Percentiles rank a stretch among this genome's conserved stretches.
Conservation (phyloP, 164 flowering plant genomes). For the Vitis amurensis region DNA sequence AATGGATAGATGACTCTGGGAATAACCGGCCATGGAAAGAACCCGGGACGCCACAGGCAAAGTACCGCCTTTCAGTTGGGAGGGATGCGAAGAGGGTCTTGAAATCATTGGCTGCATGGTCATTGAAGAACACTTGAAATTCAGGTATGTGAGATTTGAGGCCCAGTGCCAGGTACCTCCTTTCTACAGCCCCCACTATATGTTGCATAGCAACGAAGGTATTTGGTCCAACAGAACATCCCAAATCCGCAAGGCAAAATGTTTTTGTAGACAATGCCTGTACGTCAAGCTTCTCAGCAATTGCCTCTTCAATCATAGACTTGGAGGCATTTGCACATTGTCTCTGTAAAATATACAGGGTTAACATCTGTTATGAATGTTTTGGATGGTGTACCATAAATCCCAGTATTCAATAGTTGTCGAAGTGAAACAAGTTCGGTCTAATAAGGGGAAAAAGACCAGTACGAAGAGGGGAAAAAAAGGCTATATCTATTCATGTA, state of each 20-base stretch:
- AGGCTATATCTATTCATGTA: no score
- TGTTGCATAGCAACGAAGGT: slow-evolving; percentile 21
- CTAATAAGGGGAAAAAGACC: no score
- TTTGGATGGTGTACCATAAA: no score
- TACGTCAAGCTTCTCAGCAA: slow-evolving; percentile 18
- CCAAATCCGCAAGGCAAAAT: slow-evolving; percentile 31
- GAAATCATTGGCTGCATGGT: slow-evolving; percentile 29
- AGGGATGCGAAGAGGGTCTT: slow-evolving; percentile 33
- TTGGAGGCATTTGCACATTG: no score
- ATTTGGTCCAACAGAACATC: slow-evolving; percentile 39
- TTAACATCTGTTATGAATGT: no score
- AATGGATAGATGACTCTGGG: slow-evolving; percentile 30
- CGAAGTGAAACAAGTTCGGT: no score
- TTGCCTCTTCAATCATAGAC: slow-evolving; percentile 12
- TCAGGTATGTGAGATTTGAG: slow-evolving; percentile 3
- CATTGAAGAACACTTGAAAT: slow-evolving; percentile 33
- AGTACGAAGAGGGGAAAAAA: no score
- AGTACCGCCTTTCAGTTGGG: slow-evolving; percentile 22
- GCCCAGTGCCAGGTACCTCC: slow-evolving; percentile 2
- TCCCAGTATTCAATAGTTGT: no score
- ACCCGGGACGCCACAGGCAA: slow-evolving; percentile 32
- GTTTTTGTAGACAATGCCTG: slow-evolving; percentile 9
- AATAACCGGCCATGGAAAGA: slow-evolving; percentile 29
- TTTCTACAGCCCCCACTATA: slow-evolving; percentile 13
- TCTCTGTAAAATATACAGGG: no score